These are phyloP conservation scores for Stylosanthes scabra DNA, from an alignment of 331 rosid genomes.

Conservation along the genomic window DNA sequence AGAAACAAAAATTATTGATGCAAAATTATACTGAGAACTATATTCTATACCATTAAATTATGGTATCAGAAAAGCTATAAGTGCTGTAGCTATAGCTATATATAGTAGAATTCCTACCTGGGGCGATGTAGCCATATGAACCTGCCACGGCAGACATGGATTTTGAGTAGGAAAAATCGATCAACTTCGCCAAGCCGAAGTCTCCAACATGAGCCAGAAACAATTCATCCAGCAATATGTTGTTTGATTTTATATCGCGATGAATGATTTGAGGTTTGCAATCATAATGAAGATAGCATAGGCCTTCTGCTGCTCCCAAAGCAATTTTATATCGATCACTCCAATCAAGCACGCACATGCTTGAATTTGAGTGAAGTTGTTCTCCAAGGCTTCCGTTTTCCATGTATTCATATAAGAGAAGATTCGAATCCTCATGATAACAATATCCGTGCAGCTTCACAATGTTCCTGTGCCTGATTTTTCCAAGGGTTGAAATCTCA, in stretches of 20 bases:
- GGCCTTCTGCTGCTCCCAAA: slow-evolving; percentile 80
- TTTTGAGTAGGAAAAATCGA: slow-evolving; percentile 71
- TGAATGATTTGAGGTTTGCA: slow-evolving; percentile 82
- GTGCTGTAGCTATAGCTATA: neutral
- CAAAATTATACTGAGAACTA: too few species aligned
- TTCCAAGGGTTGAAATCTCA: slow-evolving; percentile 82
- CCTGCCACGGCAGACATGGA: slow-evolving; percentile 91
- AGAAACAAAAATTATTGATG: neutral
- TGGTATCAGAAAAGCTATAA: slow-evolving; percentile 6
- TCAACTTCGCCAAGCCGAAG: slow-evolving; percentile 79
- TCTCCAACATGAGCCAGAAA: slow-evolving; percentile 78
- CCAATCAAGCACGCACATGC: slow-evolving; percentile 61
- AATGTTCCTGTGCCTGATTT: slow-evolving; percentile 79
- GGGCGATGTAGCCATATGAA: slow-evolving; percentile 88
- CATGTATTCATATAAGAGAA: slow-evolving; percentile 76
- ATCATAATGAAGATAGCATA: slow-evolving; percentile 75
- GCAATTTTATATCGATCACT: slow-evolving; percentile 63
- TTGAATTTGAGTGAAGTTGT: slow-evolving; percentile 63
- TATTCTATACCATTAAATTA: neutral
- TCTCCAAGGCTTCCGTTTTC: slow-evolving; percentile 81
- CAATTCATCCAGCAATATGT: slow-evolving; percentile 66
- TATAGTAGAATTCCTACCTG: slow-evolving; percentile 54
- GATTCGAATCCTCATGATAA: slow-evolving; percentile 74
- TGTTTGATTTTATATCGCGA: slow-evolving; percentile 77
- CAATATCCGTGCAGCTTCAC: slow-evolving; percentile 81